Evolutionary conservation across 495 filamentous ascomycete species (phyloP).

Genomic region (Hyaloscypha finlandica): DNA sequence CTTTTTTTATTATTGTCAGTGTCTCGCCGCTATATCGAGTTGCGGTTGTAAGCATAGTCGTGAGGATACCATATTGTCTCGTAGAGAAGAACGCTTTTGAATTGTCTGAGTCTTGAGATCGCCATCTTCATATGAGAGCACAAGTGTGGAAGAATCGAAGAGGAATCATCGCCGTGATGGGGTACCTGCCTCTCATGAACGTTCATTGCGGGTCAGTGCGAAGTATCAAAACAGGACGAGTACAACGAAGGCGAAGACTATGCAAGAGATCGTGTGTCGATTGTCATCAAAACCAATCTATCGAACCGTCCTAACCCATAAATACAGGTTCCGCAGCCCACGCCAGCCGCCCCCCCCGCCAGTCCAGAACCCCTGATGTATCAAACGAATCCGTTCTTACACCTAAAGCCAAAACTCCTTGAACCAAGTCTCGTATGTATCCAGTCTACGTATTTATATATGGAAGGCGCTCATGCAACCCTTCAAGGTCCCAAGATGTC

Average conservation of each 20-base stretch:
- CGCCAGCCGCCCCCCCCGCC: too few relatives aligned
- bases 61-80: conserved; percentile 20
- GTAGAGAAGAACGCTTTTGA: conserved; percentile 21
- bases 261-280: background rate
- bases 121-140: background rate
- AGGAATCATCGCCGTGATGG: too few relatives aligned
- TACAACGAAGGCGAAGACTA: too few relatives aligned
- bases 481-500: conserved; percentile 19
- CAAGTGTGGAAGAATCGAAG: background rate
- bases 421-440: background rate
- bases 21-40: background rate
- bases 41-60: conserved; percentile 27
- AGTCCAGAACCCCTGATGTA: background rate
- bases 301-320: conserved; percentile 2
- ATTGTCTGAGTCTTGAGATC: background rate
- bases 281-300: background rate
- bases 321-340: conserved; percentile 12
- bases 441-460: background rate
- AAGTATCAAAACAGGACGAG: too few relatives aligned
- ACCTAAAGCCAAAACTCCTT: background rate
- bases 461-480: background rate
- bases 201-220: too few relatives aligned
- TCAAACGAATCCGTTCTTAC: background rate
- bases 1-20: conserved; percentile 11
- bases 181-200: too few relatives aligned